phyloP scores from a whole-genome alignment of 371 early-diverging fungal genomes.

The Hamiltosporidium magnivora region DNA sequence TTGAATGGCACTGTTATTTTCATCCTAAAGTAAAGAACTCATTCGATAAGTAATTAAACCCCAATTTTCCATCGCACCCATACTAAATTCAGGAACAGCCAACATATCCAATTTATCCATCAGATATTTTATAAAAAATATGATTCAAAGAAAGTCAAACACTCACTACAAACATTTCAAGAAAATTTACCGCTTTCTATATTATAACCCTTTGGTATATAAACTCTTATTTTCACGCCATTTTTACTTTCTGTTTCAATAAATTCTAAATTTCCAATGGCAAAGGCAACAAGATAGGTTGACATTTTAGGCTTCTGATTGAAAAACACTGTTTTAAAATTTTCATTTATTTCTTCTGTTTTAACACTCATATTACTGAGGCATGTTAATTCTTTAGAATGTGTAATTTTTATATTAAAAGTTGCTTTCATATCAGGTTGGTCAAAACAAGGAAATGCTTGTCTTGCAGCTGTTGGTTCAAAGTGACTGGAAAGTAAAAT shows the following conservation, averaged over 20 bases:
- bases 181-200: slow-evolving; percentile 65
- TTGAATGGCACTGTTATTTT: slow-evolving; percentile 59
- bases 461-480: slow-evolving; percentile 55
- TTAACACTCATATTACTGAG: slow-evolving; percentile 34
- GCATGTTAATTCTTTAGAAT: slow-evolving; percentile 13
- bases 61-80: slow-evolving; percentile 75
- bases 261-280: slow-evolving; percentile 72
- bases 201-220: slow-evolving; percentile 61
- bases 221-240: slow-evolving; percentile 63
- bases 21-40: slow-evolving; percentile 62
- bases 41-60: slow-evolving; percentile 77
- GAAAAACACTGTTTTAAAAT: slow-evolving; percentile 26
- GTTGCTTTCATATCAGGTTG: slow-evolving; percentile 57
- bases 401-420: slow-evolving; percentile 40
- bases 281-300: slow-evolving; percentile 67
- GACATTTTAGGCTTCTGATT: slow-evolving; percentile 48
- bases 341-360: slow-evolving; percentile 1
- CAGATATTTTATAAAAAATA: slow-evolving; percentile 69
- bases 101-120: slow-evolving; percentile 74
- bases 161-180: slow-evolving; percentile 61
- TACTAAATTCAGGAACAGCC: slow-evolving; percentile 72
- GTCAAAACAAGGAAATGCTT: slow-evolving; percentile 57
- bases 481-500: slow-evolving; percentile 52
- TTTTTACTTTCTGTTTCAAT: slow-evolving; percentile 63
- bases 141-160: slow-evolving; percentile 66